Conservation (phyloP, 164 flowering plant genomes). For the Stephania yunnanensis region DNA sequence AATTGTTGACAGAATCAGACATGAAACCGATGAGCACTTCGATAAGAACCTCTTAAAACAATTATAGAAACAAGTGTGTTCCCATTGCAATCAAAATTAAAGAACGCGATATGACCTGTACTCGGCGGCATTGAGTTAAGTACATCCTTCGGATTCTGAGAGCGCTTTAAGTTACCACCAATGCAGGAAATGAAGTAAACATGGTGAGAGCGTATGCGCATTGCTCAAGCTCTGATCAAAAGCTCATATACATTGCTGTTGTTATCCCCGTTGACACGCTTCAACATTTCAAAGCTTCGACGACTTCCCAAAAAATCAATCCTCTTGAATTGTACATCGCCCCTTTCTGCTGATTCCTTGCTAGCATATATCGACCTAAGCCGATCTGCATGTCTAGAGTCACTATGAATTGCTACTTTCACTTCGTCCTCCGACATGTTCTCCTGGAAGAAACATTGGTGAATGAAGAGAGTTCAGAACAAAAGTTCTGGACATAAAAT, state of each 20-base stretch:
- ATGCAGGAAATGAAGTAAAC: neutral
- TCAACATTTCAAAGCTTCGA: slow-evolving; percentile 86
- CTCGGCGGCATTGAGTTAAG: neutral
- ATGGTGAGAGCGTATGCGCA: neutral
- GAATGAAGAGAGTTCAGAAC: neutral
- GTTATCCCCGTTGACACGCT: slow-evolving; percentile 76
- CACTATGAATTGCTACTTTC: slow-evolving; percentile 78
- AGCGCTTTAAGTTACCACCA: no score
- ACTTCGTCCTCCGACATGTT: slow-evolving; percentile 72
- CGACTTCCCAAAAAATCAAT: slow-evolving; percentile 87
- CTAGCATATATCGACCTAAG: slow-evolving; percentile 63
- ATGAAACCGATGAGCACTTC: neutral
- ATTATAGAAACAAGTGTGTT: neutral
- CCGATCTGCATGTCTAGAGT: slow-evolving; percentile 81
- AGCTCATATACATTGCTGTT: slow-evolving; percentile 74
- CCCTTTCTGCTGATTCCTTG: slow-evolving; percentile 41
- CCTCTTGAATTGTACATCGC: slow-evolving; percentile 48
- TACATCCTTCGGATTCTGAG: neutral
- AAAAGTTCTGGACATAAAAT: neutral
- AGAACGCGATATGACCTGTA: neutral
- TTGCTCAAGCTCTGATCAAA: slow-evolving; percentile 54
- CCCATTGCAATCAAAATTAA: neutral
- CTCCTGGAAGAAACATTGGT: slow-evolving; percentile 41
- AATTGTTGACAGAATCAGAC: neutral
- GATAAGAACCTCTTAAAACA: neutral